phyloP scores from a whole-genome alignment of 139 green algal genomes.

The Dunaliella primolecta region DNA sequence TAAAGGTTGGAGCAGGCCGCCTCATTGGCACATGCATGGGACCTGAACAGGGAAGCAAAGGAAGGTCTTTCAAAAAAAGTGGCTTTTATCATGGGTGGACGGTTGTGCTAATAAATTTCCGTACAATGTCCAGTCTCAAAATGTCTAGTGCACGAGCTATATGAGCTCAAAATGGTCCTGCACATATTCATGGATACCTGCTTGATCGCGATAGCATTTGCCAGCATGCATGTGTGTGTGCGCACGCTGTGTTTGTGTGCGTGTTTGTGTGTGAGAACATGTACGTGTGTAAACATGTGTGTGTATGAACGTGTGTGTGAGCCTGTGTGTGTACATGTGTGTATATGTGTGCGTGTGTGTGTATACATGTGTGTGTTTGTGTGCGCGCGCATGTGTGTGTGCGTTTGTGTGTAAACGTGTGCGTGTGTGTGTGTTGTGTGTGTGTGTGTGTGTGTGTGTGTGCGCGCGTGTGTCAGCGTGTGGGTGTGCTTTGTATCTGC shows the following conservation, averaged over 20 bases:
- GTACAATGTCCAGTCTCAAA: neutral
- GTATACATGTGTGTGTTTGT: neutral
- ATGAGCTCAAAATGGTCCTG: slow-evolving; percentile 12
- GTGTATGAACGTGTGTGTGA: too few relatives aligned
- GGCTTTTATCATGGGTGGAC: too few relatives aligned
- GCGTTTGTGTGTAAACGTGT: too few relatives aligned
- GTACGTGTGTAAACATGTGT: too few relatives aligned
- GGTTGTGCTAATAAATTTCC: too few relatives aligned
- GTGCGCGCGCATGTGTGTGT: too few relatives aligned
- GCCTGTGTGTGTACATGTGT: neutral
- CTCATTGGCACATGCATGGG: slow-evolving; percentile 32
- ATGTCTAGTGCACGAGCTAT: slow-evolving; percentile 60
- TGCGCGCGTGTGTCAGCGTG: neutral
- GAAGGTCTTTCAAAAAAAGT: neutral
- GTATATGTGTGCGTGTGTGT: slow-evolving; percentile 7
- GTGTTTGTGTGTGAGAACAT: too few relatives aligned
- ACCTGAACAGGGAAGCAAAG: neutral
- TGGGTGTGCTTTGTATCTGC: neutral
- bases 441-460: slow-evolving; percentile 9
- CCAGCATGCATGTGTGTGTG: neutral
- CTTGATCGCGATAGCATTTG: neutral
- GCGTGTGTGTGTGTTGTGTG: neutral
- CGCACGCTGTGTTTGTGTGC: slow-evolving; percentile 3
- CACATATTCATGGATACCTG: neutral
- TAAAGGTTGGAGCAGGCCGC: slow-evolving; percentile 72